Evolutionary conservation across 1,284 basidiomycete species (phyloP).

Genomic region (Pholiota adiposa): DNA sequence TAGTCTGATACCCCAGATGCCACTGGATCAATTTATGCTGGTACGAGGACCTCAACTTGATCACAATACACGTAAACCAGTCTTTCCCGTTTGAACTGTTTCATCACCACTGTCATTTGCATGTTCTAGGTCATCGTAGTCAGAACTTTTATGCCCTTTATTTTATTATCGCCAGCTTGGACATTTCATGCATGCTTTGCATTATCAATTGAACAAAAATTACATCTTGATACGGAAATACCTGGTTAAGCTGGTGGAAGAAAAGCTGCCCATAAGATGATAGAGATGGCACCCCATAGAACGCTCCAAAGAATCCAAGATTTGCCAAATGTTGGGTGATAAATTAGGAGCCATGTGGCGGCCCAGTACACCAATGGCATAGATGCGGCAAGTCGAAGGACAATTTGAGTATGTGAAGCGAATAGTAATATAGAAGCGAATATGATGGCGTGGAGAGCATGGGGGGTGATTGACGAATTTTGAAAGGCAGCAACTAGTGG

Average conservation of each 20-base stretch:
- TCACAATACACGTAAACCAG: background rate
- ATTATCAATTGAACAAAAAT: background rate
- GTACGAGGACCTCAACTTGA: background rate
- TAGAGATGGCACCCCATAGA: slow-evolving; percentile 73
- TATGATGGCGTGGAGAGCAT: slow-evolving; percentile 70
- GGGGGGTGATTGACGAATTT: slow-evolving; percentile 54
- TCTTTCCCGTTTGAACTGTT: background rate
- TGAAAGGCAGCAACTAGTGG: slow-evolving; percentile 23
- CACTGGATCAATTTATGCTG: background rate
- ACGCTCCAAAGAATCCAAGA: slow-evolving; percentile 76
- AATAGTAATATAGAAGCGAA: slow-evolving; percentile 72
- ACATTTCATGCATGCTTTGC: background rate
- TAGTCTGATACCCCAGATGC: background rate
- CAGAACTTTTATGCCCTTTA: background rate
- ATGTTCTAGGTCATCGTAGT: too few relatives aligned
- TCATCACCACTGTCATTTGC: background rate
- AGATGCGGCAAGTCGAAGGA: slow-evolving; percentile 79
- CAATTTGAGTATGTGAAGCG: slow-evolving; percentile 89
- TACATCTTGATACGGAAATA: background rate
- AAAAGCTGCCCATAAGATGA: slow-evolving; percentile 86
- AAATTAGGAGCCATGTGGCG: slow-evolving; percentile 65
- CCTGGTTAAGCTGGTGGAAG: slow-evolving; percentile 91
- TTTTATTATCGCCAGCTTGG: background rate
- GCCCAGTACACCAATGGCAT: slow-evolving; percentile 90
- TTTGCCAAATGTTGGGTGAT: slow-evolving; percentile 47